Percentiles rank a stretch among this genome's conserved stretches.
Evolutionary conservation across 2,329 filamentous ascomycete species (phyloP).

Genomic region (Aspergillus neoniger): DNA sequence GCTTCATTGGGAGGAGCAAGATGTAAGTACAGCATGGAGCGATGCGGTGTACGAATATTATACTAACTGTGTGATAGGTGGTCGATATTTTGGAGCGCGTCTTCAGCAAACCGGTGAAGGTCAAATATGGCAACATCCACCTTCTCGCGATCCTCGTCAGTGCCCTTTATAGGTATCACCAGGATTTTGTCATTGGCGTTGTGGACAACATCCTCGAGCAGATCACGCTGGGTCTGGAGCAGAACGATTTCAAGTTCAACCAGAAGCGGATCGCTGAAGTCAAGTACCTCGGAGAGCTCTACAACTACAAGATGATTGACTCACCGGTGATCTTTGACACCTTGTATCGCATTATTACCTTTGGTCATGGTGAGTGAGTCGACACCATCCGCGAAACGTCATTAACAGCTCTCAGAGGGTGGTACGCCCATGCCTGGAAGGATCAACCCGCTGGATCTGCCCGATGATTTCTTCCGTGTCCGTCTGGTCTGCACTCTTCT

Average conservation of each 20-base stretch:
- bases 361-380: constrained; percentile 70
- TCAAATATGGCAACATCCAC: constrained; percentile 97
- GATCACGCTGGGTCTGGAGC: constrained; percentile 82
- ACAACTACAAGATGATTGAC: constrained; percentile 96
- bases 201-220: constrained; percentile 91
- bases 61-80: constrained; percentile 50
- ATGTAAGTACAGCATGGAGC: constrained; percentile 53
- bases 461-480: constrained; percentile 95
- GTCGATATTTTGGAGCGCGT: constrained; percentile 81
- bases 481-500: constrained; percentile 84
- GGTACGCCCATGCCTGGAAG: constrained; percentile 79
- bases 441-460: constrained; percentile 76
- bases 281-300: constrained; percentile 93
- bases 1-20: constrained; percentile 94
- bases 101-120: constrained; percentile 93
- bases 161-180: constrained; percentile 87
- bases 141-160: constrained; percentile 86
- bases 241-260: constrained; percentile 97
- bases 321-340: constrained; percentile 94
- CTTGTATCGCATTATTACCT: constrained; percentile 90
- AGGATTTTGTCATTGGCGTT: constrained; percentile 84
- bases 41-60: background rate
- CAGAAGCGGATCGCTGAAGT: constrained; percentile 93
- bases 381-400: background rate
- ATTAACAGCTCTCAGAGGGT: constrained; percentile 52